Evolutionary conservation across 225 moss, liverwort and hornwort species (phyloP), one percentile per base, ranked within the genome.

Genomic region (Marchantia paleacea): DNA sequence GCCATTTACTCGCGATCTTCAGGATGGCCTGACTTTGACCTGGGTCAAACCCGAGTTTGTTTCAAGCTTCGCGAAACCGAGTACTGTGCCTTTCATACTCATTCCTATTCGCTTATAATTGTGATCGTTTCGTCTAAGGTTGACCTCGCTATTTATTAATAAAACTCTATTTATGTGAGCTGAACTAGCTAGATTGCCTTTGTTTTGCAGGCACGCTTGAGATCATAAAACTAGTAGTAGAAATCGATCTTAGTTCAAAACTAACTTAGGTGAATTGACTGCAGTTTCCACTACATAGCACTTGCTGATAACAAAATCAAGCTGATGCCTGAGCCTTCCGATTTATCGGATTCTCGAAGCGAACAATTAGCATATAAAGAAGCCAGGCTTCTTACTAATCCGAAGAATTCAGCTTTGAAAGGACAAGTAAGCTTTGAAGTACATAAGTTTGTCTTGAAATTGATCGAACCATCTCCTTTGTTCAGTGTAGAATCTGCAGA

Each of bases 241-340:
- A 39, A 39, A 39, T 39, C 39, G 39, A 39, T 39, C 39, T 39
- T 39, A 5, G 39, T 5, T 39, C 39, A 39, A 5, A 39, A 5
- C 39, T 39, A 39, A 39, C 39, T 39, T 39, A n/a, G 39, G 39
- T 2, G 5, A 39, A 2, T 39, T 5, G 55, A 12, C 12, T 55
- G 55, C 55, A 55, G 55, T 55, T 55, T 55, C 18, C 55, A 55
- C 18, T 68, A 85, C 84, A 92, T 92, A 88, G 91, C 91, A 52
- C 78, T 92, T 24, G 87, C 91, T 73, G 92, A 92, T 69, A 86
- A 89, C 78, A 88, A 84, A 26, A 89, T 90, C 76, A 90, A 89
- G 70, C 68, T 78, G 76, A 92, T 92, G 92, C 92, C 92, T 31
- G 80, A 88, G 52, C 89, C 86, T n/a, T 86, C 86, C 74, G 92